Percentiles rank a stretch among this genome's conserved stretches.
Conservation (phyloP, 2,329 filamentous ascomycete species). For the Didymosphaeria variabile region DNA sequence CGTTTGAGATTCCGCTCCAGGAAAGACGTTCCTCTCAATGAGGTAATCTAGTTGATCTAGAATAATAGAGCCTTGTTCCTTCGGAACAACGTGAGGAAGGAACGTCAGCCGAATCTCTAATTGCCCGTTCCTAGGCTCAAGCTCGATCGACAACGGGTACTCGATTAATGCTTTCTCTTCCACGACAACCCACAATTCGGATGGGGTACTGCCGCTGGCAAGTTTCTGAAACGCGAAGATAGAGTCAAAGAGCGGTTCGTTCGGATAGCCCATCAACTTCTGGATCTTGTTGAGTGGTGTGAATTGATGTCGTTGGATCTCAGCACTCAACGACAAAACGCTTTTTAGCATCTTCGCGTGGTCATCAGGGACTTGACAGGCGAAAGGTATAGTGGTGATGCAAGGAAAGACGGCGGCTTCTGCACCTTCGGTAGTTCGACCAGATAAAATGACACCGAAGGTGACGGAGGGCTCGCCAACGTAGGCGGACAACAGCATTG, state of each 20-base stretch:
- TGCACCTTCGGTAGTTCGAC: constrained; percentile 70
- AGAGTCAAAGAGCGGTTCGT: constrained; percentile 79
- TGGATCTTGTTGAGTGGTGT: constrained; percentile 77
- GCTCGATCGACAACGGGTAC: constrained; percentile 82
- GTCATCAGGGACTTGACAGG: constrained; percentile 63
- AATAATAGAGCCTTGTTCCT: constrained; percentile 72
- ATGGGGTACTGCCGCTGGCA: constrained; percentile 27
- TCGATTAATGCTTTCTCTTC: constrained; percentile 76
- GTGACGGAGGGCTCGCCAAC: constrained; percentile 76
- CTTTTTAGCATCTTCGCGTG: constrained; percentile 66
- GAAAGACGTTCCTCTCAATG: constrained; percentile 66
- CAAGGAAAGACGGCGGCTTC: constrained; percentile 75
- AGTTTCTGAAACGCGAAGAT: constrained; percentile 83
- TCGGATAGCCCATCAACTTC: constrained; percentile 71
- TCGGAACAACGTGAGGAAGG: constrained; percentile 70
- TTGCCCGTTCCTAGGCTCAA: constrained; percentile 65
- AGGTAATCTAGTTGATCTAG: constrained; percentile 76
- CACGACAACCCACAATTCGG: constrained; percentile 65
- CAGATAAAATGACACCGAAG: constrained; percentile 84
- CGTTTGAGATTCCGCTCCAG: constrained; percentile 42
- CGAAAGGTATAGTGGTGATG: constrained; percentile 80
- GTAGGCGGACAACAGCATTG: constrained; percentile 77
- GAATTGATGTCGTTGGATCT: constrained; percentile 74
- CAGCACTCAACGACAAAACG: constrained; percentile 72
- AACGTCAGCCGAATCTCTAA: constrained; percentile 74